A percentile compares a stretch with the other conserved stretches of the same genome.
These are phyloP conservation scores for Pseudocercospora crystallina DNA, from an alignment of 2,329 filamentous ascomycete species.

Conservation along the genomic window DNA sequence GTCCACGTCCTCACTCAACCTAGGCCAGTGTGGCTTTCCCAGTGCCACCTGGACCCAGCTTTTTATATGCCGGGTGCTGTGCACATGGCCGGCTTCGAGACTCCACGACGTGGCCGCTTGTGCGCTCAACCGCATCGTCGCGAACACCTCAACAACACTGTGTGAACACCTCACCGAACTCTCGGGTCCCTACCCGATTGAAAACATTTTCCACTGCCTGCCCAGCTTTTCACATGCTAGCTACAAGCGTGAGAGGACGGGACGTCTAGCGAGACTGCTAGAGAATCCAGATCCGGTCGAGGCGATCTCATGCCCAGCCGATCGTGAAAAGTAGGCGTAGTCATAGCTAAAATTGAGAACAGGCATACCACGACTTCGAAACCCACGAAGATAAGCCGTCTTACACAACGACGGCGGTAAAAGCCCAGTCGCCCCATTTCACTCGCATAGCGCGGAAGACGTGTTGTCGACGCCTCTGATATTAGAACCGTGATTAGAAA, in stretches of 20 bases:
- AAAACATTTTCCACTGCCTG: neutral
- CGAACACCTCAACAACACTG: conserved; percentile 2
- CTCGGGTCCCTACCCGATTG: neutral
- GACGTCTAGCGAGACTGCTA: conserved; percentile 6
- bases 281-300: neutral
- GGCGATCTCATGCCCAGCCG: conserved; percentile 3
- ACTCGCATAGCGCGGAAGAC: neutral
- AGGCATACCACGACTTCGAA: neutral
- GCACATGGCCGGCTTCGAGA: neutral
- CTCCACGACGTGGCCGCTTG: neutral
- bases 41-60: neutral
- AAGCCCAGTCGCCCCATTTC: neutral
- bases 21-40: conserved; percentile 6
- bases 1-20: neutral
- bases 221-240: conserved; percentile 7
- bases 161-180: neutral
- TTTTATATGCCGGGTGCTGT: too few relatives aligned
- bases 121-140: conserved; percentile 2
- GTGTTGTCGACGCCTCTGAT: too few relatives aligned
- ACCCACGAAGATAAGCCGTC: conserved; percentile 4
- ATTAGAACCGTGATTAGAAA: neutral
- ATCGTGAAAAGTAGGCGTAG: neutral
- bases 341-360: neutral
- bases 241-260: conserved; percentile 3
- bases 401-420: neutral